Evolutionary conservation across 352 stramenopile genomes (phyloP).

Genomic region (Sclerospora graminicola): DNA sequence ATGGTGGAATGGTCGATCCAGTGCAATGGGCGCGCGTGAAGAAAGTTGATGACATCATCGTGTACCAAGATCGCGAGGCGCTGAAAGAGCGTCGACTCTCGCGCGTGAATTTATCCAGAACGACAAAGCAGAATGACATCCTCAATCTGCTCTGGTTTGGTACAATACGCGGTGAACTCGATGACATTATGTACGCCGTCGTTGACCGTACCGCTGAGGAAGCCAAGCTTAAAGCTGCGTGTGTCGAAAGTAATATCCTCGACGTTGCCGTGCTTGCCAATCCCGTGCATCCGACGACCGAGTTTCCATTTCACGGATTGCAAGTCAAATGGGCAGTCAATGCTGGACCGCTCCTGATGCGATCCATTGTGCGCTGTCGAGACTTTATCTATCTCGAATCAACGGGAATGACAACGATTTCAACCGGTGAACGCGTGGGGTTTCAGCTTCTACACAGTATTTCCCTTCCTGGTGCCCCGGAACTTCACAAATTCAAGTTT

Average conservation of each 20-base stretch:
- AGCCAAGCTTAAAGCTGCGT: constrained; percentile 23
- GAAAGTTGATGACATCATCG: constrained; percentile 23
- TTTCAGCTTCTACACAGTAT: constrained; percentile 30
- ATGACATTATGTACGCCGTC: constrained; percentile 33
- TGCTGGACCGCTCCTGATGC: constrained; percentile 28
- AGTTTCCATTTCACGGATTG: constrained; percentile 33
- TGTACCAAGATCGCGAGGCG: constrained; percentile 26
- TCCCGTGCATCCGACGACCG: constrained; percentile 19
- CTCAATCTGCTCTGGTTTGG: constrained; percentile 31
- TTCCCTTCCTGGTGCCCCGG: constrained; percentile 12
- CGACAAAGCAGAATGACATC: constrained; percentile 6
- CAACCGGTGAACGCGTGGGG: constrained; percentile 34
- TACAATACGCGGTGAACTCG: constrained; percentile 23
- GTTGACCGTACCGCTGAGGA: constrained; percentile 17
- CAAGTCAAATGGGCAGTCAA: constrained; percentile 50
- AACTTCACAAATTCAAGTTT: constrained; percentile 30
- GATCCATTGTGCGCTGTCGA: constrained; percentile 33
- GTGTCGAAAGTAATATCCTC: constrained; percentile 25
- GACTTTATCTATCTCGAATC: constrained; percentile 52
- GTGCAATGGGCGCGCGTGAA: constrained; percentile 25
- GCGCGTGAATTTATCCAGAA: constrained; percentile 7
- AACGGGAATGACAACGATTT: constrained; percentile 26
- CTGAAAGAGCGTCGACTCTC: constrained; percentile 15
- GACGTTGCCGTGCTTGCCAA: constrained; percentile 36
- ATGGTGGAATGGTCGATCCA: constrained; percentile 17